Base-by-base conservation (phyloP, 805 yeast species). In the Candida easanensis region DNA sequence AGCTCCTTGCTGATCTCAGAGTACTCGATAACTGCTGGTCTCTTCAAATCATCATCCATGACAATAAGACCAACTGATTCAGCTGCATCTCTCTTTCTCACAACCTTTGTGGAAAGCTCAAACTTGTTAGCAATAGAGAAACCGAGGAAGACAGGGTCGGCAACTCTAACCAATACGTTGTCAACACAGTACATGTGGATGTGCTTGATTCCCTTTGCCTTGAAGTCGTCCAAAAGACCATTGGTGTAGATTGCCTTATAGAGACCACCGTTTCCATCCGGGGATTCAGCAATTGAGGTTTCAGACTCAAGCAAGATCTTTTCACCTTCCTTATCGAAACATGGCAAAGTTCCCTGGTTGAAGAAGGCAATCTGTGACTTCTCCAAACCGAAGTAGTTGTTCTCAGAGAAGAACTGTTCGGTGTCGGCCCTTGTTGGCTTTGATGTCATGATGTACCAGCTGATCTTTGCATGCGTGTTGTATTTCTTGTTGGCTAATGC, bases 251-350 rank as follows among this genome's bases (percentile, higher is more conserved):
- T 72, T 1, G 97, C 98, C 58, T 80, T 83, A 69, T 93, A 93
- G 39, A 93, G 71, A 2, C 99, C 99, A 45, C 99, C 99, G 62
- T 93, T 93, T 1, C 99, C 99, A 64, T 93, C 98, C 2, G 99
- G 99, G 6, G 97, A 86, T 56, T 85, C 84, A 21, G 89, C 82
- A 30, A 88, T 73, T 20, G 72, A 65, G 33, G 66, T 58, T 33
- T 74, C 69, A 7, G 79, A 62, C 49, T 79, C 80, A 59, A 88
- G 59, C 44, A 90, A 73, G 52, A 93, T 76, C 56, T 82, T 77
- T 18, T 70, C 60, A 32, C 97, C 99, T 21, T 77, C 77, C 36
- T 69, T 53, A 54, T 78, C 77, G 50, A 93, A 80, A 46, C 97
- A 95, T 11, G 99, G 99, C 51, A 93, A 73, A 2, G 91, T 86